phyloP scores from a whole-genome alignment of 164 flowering plant genomes.

The Vitis rupestris region DNA sequence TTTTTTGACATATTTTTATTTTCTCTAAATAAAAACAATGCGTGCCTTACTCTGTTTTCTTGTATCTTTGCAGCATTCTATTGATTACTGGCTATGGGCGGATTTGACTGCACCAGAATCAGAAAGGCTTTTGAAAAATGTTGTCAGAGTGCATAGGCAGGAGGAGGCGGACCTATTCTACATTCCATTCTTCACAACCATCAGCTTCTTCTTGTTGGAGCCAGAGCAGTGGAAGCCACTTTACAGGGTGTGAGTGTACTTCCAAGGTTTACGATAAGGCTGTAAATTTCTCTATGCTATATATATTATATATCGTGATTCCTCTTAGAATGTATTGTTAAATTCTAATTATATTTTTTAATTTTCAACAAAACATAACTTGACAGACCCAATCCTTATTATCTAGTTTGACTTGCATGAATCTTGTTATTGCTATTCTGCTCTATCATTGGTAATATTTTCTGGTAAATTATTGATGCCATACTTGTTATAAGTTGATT shows the following conservation, averaged over 20 bases:
- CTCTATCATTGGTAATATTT: no score
- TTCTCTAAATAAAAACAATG: neutral
- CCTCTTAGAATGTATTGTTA: no score
- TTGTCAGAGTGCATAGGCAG: conserved; percentile 71
- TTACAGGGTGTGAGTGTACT: conserved; percentile 74
- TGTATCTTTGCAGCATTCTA: conserved; percentile 68
- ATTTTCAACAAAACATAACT: no score
- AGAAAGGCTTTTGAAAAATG: conserved; percentile 78
- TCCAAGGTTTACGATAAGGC: conserved; percentile 37
- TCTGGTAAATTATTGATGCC: no score
- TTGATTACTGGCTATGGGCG: conserved; percentile 98
- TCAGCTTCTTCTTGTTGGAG: conserved; percentile 92
- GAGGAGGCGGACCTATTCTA: conserved; percentile 94
- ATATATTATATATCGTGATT: no score
- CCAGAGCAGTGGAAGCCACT: conserved; percentile 94
- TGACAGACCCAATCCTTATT: no score
- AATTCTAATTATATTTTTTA: no score
- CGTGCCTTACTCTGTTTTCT: no score
- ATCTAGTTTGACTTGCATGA: no score
- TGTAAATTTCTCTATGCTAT: neutral
- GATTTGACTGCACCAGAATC: conserved; percentile 89
- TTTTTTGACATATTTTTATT: no score
- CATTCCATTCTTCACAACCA: conserved; percentile 95
- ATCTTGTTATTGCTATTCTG: no score
- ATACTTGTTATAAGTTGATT: no score